phyloP scores from a whole-genome alignment of 2,329 filamentous ascomycete genomes.

The Aaosphaeria arxii region DNA sequence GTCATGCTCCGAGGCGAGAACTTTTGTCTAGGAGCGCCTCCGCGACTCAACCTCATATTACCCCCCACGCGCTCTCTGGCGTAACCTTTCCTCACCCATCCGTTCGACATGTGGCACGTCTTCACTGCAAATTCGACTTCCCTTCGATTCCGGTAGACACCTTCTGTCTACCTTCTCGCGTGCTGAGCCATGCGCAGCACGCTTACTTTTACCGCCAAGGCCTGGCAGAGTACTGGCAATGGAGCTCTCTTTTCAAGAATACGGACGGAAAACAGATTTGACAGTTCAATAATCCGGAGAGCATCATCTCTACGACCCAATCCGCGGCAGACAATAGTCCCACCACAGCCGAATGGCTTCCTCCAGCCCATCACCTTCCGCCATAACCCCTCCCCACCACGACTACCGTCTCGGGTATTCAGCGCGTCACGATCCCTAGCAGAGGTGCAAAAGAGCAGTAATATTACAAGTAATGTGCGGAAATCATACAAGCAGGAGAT shows the following conservation, averaged over 20 bases:
- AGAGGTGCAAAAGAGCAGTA: conserved; percentile 18
- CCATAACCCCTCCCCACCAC: conserved; percentile 1
- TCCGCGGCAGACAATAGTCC: conserved; percentile 1
- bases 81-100: neutral
- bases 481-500: conserved; percentile 40
- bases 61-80: neutral
- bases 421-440: conserved; percentile 21
- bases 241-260: conserved; percentile 33
- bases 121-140: neutral
- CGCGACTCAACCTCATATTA: neutral
- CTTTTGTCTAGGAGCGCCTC: neutral
- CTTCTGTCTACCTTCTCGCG: conserved; percentile 3
- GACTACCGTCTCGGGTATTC: conserved; percentile 25
- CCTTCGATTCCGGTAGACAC: conserved; percentile 5
- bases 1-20: neutral
- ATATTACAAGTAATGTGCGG: conserved; percentile 14
- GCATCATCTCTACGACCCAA: conserved; percentile 8
- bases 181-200: conserved; percentile 33
- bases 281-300: conserved; percentile 12
- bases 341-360: neutral
- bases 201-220: conserved; percentile 26
- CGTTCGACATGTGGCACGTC: neutral
- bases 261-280: conserved; percentile 17
- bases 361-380: conserved; percentile 1
- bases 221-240: conserved; percentile 32